Conservation (phyloP, 1,284 basidiomycete species). For the Vanrija sp. region DNA sequence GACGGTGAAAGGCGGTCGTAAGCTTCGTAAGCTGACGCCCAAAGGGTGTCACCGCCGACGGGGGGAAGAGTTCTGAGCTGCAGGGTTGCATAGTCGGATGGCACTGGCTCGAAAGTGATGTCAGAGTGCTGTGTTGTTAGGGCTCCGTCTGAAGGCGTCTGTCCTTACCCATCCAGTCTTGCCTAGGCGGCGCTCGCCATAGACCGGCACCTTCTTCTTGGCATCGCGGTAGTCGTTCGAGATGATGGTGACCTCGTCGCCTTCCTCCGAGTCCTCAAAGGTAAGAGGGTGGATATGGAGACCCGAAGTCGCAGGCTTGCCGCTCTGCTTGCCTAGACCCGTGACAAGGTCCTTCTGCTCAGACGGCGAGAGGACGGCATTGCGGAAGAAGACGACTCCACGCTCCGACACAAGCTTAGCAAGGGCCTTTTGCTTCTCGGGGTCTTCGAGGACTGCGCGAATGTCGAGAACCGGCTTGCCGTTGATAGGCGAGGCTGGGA, state of each 20-base stretch:
- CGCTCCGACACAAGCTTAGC: slow-evolving; percentile 56
- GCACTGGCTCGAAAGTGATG: slow-evolving; percentile 65
- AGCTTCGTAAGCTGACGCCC: slow-evolving; percentile 55
- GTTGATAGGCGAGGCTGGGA: slow-evolving; percentile 22
- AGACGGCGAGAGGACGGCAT: slow-evolving; percentile 52
- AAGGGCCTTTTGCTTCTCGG: slow-evolving; percentile 24
- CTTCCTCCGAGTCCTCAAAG: slow-evolving; percentile 47
- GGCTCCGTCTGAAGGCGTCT: slow-evolving; percentile 21
- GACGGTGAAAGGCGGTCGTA: slow-evolving; percentile 42
- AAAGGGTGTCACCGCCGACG: slow-evolving; percentile 43
- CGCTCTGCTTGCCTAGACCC: slow-evolving; percentile 56
- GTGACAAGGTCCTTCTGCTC: slow-evolving; percentile 54
- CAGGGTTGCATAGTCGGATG: slow-evolving; percentile 56
- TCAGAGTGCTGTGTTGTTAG: slow-evolving; percentile 50
- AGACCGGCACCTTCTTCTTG: slow-evolving; percentile 28
- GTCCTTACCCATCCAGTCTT: neutral
- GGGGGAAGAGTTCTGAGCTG: slow-evolving; percentile 55
- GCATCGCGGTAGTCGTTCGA: slow-evolving; percentile 46
- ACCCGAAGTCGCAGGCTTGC: slow-evolving; percentile 56
- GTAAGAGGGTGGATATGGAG: slow-evolving; percentile 64
- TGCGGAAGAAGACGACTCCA: slow-evolving; percentile 65
- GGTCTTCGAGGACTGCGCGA: slow-evolving; percentile 23
- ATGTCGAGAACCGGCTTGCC: slow-evolving; percentile 27
- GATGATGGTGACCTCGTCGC: slow-evolving; percentile 56
- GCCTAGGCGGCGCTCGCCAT: slow-evolving; percentile 40